Conservation (phyloP, 1,139 yeast genomes). For the Blastobotrys petasosporus region DNA sequence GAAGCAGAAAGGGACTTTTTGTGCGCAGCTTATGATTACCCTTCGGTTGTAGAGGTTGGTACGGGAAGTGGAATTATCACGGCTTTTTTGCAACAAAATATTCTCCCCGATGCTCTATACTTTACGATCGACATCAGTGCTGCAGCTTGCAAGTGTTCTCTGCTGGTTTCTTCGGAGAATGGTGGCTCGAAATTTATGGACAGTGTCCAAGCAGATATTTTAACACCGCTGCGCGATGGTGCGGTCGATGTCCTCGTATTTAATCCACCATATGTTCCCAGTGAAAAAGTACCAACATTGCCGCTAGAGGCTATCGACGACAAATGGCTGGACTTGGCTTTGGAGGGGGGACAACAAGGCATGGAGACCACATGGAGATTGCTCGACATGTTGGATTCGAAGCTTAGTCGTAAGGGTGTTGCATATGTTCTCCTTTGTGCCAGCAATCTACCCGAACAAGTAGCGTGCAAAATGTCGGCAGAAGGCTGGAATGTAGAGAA, state of each 20-base stretch:
- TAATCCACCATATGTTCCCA: conserved; percentile 97
- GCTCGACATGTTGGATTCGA: conserved; percentile 44
- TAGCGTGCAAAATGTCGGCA: conserved; percentile 43
- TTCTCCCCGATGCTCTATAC: conserved; percentile 46
- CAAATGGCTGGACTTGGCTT: conserved; percentile 78
- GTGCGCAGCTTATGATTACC: conserved; percentile 22
- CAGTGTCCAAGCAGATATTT: conserved; percentile 40
- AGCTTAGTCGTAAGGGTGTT: conserved; percentile 51
- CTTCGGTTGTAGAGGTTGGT: conserved; percentile 79
- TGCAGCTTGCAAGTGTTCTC: conserved; percentile 58
- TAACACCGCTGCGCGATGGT: conserved; percentile 29
- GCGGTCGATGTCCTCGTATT: conserved; percentile 60
- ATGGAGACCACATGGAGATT: conserved; percentile 74
- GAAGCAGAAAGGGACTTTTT: conserved; percentile 46
- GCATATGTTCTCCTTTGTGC: conserved; percentile 88
- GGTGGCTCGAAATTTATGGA: conserved; percentile 43
- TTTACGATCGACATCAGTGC: conserved; percentile 77
- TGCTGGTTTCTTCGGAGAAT: conserved; percentile 48
- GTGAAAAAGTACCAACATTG: conserved; percentile 53
- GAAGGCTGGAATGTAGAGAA: conserved; percentile 51
- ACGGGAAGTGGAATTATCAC: conserved; percentile 87
- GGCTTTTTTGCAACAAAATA: conserved; percentile 56
- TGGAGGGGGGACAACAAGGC: conserved; percentile 84
- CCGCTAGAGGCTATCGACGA: conserved; percentile 38
- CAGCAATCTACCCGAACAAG: conserved; percentile 66